These are phyloP conservation scores for Marvania coccoides DNA, from an alignment of 139 green algal species.

Conservation along the genomic window DNA sequence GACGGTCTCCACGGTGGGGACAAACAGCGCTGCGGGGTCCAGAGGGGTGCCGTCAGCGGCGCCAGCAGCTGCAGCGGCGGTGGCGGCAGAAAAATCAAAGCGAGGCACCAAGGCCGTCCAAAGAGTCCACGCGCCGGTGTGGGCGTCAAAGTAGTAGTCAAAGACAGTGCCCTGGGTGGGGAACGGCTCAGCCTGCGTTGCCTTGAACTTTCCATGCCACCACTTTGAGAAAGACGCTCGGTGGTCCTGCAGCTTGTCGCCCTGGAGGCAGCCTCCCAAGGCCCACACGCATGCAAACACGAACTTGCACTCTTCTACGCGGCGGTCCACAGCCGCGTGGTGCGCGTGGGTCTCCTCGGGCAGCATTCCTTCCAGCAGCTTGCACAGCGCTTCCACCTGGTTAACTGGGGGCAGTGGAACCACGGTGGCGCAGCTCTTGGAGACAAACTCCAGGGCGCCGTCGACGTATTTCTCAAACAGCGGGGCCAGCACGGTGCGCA, in stretches of 20 bases:
- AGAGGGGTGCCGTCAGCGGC: conserved; percentile 17
- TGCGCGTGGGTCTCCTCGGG: conserved; percentile 41
- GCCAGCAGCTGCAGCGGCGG: not conserved
- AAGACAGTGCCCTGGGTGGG: conserved; percentile 73
- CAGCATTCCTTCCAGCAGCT: conserved; percentile 75
- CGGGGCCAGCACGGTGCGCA: conserved; percentile 60
- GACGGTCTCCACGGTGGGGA: conserved; percentile 82
- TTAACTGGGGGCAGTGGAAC: conserved; percentile 68
- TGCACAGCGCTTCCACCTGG: conserved; percentile 72
- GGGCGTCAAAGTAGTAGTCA: conserved; percentile 85
- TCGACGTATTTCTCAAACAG: conserved; percentile 86
- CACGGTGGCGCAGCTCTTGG: conserved; percentile 77
- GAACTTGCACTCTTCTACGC: conserved; percentile 85
- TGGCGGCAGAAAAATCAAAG: not conserved
- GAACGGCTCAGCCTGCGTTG: conserved; percentile 35
- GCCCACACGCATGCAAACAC: conserved; percentile 89
- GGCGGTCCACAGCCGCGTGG: conserved; percentile 53
- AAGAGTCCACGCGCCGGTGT: conserved; percentile 8
- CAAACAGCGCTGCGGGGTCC: conserved; percentile 44
- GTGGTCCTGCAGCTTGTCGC: conserved; percentile 75
- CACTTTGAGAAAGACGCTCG: conserved; percentile 79
- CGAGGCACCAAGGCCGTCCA: not conserved
- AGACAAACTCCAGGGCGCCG: conserved; percentile 70
- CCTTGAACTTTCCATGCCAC: conserved; percentile 75
- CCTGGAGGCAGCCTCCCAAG: conserved; percentile 81